Base-by-base conservation (phyloP, 2,329 filamentous ascomycete genomes). In the Colletotrichum sp. region DNA sequence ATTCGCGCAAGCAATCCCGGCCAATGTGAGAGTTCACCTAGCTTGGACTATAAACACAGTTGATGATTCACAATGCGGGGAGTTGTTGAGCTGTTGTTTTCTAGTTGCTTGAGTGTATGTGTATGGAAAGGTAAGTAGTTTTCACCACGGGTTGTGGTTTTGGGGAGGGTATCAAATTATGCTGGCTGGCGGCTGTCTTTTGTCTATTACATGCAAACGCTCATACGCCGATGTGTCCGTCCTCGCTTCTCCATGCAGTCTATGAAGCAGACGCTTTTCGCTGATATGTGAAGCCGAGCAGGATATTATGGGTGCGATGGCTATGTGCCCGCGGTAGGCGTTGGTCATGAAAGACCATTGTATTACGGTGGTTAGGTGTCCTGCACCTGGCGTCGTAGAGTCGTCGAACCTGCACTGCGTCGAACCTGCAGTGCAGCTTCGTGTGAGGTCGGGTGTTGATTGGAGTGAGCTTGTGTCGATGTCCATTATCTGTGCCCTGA, bases 301-400 rank as follows among this genome's bases (percentile, higher is more conserved):
- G 44, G 44, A 52, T 52, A 52, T 52, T 21, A 52, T 52, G 44
- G 44, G 44, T 21, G 44, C 44, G 1, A 52, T 3, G 44, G 44
- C n/a, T 52, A 0, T 4, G 44, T 52, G 44, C 44, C 44, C 1
- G 10, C 44, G n/a, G 44, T 7, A 21, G 44, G 44, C 44, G n/a
- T 7, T 0, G 6, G 2, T 2, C 44, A 3, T 52, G 44, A 21
- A 0, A 21, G 44, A 1, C 3, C 44, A 13, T 32, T 16, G 21
- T 44, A 60, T 60, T 69, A 69, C 4, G 30, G 30, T 39, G 49
- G 15, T 28, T 30, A 5, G 66, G 66, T 69, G 66, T 28, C 66
- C 66, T 60, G 66, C 66, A 69, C 66, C 66, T 69, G 21, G 6
- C 18, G 32, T 60, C 66, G 52, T 60, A 13, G 32, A 60, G 6